Evolutionary conservation across 108 stramenopile species (phyloP), one percentile per base, ranked within the genome.

Genomic region (Nitzschia sp.): DNA sequence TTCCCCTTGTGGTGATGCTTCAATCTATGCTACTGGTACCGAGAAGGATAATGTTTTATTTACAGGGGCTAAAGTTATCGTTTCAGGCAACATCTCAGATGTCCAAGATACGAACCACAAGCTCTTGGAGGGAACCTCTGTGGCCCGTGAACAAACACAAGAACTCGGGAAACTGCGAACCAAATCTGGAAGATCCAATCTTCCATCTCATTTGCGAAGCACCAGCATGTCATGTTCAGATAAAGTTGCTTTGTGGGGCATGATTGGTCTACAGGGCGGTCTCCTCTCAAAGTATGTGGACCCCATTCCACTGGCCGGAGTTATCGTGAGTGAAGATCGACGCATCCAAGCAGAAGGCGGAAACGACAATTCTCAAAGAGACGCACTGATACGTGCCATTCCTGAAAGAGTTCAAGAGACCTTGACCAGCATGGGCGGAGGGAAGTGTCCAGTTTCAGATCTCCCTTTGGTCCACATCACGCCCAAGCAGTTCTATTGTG

Each of bases 1-100:
- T 61, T 93, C 94, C 25, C 96, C 96, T 8, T 97, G 96, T 69
- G 96, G 96, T 11, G 96, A 97, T 75, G 90, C 92, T 26, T 80
- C 94, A 9, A 96, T 96, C 51, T 96, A 96, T 75, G 48, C 75
- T 61, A 64, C 86, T 11, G 68, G 41, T 43, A 55, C 59, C 29
- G 26, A 29, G 24, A 51, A 68, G 8, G 29, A 54, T 56, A 8
- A 53, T 39, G 17, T 70, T 10, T 62, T 82, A 53, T 95, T 90
- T 53, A 95, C 96, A 12, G 96, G 96, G 26, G 96, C 96, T 22
- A 96, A 96, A 64, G 75, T 94, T 24, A 78, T 92, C 39, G 64
- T 89, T 19, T 79, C 86, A 50, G 5, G 29, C 29, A 34, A 34
- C 29, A 29, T 62, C 56, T 57, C 57, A 56, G 73, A 53, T 8